Percentiles rank a stretch among this genome's conserved stretches.
phyloP scores from a whole-genome alignment of 2,329 filamentous ascomycete genomes.

The Aspergillus arachidicola region DNA sequence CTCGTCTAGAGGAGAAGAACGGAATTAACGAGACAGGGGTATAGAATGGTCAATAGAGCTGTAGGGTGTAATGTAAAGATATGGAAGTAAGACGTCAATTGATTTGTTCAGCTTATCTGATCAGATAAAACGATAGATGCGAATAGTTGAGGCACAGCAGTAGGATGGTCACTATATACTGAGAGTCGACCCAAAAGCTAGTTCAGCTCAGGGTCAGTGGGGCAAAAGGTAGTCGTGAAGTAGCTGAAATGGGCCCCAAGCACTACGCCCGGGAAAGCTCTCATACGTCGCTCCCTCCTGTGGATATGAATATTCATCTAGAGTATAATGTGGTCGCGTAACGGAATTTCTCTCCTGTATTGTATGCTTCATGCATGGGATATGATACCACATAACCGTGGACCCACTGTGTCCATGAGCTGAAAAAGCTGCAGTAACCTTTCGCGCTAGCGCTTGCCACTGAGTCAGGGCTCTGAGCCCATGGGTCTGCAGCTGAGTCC shows the following conservation, averaged over 20 bases:
- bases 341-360: neutral
- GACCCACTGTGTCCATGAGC: neutral
- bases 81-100: neutral
- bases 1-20: neutral
- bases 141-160: neutral
- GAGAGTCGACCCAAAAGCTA: neutral
- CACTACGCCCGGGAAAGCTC: neutral
- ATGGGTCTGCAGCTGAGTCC: neutral
- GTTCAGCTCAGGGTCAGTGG: neutral
- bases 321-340: neutral
- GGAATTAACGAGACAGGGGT: neutral
- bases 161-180: neutral
- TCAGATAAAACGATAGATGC: neutral
- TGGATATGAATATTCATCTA: neutral
- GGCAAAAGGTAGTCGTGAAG: neutral
- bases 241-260: neutral
- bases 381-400: neutral
- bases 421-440: neutral
- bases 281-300: neutral
- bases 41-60: neutral
- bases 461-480: neutral
- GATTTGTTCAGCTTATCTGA: neutral
- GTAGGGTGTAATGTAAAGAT: neutral
- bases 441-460: neutral
- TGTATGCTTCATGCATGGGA: neutral